phyloP scores from a whole-genome alignment of 2,329 filamentous ascomycete genomes.

The Periconia sp. region DNA sequence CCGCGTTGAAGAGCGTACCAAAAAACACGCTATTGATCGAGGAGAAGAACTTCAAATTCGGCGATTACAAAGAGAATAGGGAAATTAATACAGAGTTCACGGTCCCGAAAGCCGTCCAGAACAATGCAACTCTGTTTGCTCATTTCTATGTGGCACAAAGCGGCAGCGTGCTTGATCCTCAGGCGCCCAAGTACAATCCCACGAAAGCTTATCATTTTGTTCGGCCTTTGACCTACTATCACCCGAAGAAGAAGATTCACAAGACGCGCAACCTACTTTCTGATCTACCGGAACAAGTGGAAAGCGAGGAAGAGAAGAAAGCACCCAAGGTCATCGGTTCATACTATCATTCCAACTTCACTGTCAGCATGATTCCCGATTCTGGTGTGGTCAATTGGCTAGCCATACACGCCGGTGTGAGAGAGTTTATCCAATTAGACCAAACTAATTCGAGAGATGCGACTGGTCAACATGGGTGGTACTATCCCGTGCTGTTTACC shows the following conservation, averaged over 20 bases:
- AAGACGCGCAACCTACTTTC: slow-evolving; percentile 87
- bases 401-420: slow-evolving; percentile 73
- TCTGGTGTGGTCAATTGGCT: slow-evolving; percentile 72
- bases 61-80: slow-evolving; percentile 79
- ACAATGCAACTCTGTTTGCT: slow-evolving; percentile 92
- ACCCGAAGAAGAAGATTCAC: slow-evolving; percentile 85
- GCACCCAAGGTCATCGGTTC: slow-evolving; percentile 75
- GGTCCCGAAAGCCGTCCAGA: slow-evolving; percentile 80
- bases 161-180: slow-evolving; percentile 78
- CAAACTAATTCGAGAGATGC: slow-evolving; percentile 80
- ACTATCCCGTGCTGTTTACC: slow-evolving; percentile 85
- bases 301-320: slow-evolving; percentile 57
- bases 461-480: slow-evolving; percentile 89
- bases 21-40: slow-evolving; percentile 75
- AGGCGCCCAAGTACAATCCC: slow-evolving; percentile 72
- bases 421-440: slow-evolving; percentile 81
- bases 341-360: slow-evolving; percentile 96
- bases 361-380: slow-evolving; percentile 83
- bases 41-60: slow-evolving; percentile 80
- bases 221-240: slow-evolving; percentile 85
- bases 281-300: slow-evolving; percentile 55
- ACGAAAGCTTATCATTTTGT: slow-evolving; percentile 82
- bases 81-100: slow-evolving; percentile 77
- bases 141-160: slow-evolving; percentile 88
- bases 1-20: slow-evolving; percentile 69